These are phyloP conservation scores for Microbotryum lychnidis-dioicae DNA, from an alignment of 1,284 basidiomycete genomes.

Conservation along the genomic window DNA sequence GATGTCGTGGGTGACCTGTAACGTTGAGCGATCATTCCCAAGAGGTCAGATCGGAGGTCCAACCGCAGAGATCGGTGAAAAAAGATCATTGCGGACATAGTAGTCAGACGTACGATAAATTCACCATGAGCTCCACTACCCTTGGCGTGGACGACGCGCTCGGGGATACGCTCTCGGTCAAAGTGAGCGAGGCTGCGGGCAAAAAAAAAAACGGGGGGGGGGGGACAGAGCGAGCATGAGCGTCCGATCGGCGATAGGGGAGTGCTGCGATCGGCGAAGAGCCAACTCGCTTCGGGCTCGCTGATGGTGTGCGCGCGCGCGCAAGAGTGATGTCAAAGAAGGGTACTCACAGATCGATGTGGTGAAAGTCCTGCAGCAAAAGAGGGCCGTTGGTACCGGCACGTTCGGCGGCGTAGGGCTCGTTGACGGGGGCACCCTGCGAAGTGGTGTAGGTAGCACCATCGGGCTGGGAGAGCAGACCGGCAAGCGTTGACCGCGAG, in stretches of 20 bases:
- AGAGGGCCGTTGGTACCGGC: constrained; percentile 68
- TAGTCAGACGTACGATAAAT: constrained; percentile 49
- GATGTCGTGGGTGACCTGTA: constrained; percentile 57
- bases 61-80: neutral
- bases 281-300: neutral
- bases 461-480: constrained; percentile 38
- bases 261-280: too few relatives aligned
- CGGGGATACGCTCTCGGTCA: constrained; percentile 88
- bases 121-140: constrained; percentile 85
- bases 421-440: constrained; percentile 61
- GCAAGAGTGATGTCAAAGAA: neutral
- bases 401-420: constrained; percentile 52
- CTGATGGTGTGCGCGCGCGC: neutral
- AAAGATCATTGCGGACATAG: too few relatives aligned
- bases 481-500: neutral
- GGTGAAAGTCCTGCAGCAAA: constrained; percentile 81
- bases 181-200: constrained; percentile 85
- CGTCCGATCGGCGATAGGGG: constrained; percentile 8
- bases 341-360: constrained; percentile 38
- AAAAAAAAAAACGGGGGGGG: too few relatives aligned
- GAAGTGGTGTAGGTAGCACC: constrained; percentile 70
- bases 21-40: too few relatives aligned
- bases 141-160: constrained; percentile 83
- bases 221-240: neutral
- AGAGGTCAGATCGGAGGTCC: too few relatives aligned